Evolutionary conservation across 768 basidiomycete species (phyloP).

Genomic region (Kondoa subrosea): DNA sequence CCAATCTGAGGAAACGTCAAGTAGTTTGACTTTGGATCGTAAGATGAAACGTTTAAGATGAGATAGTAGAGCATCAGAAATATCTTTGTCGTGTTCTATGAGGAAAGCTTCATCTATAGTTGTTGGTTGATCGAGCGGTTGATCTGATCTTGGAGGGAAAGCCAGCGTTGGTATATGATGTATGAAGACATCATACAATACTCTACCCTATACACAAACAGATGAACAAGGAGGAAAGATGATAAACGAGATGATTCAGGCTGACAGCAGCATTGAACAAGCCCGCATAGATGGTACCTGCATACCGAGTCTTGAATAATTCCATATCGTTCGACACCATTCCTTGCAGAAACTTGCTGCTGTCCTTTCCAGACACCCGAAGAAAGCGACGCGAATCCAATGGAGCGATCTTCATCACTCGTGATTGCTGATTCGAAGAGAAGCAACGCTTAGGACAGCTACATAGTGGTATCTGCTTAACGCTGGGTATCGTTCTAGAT

Average conservation of each 20-base stretch:
- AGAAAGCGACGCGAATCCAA: slow-evolving; percentile 18
- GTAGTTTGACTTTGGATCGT: slow-evolving; percentile 70
- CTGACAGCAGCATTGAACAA: slow-evolving; percentile 25
- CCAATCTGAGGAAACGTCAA: slow-evolving; percentile 55
- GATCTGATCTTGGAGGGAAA: slow-evolving; percentile 56
- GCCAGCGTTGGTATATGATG: slow-evolving; percentile 45
- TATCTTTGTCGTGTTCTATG: slow-evolving; percentile 22
- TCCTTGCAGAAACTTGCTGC: slow-evolving; percentile 26
- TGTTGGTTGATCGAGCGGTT: slow-evolving; percentile 40
- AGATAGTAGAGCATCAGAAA: slow-evolving; percentile 42
- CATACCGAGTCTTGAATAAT: background rate
- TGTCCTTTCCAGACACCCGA: slow-evolving; percentile 19
- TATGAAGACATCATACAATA: slow-evolving; percentile 75
- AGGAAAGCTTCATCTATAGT: slow-evolving; percentile 19
- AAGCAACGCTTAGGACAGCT: background rate
- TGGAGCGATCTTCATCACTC: slow-evolving; percentile 7
- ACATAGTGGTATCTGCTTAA: background rate
- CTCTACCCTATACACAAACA: slow-evolving; percentile 52
- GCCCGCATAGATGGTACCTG: slow-evolving; percentile 17
- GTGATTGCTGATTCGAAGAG: background rate
- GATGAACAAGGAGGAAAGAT: background rate
- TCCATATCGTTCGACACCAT: slow-evolving; percentile 26
- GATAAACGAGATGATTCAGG: background rate
- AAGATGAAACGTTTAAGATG: slow-evolving; percentile 69
- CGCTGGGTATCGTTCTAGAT: background rate